Conservation (phyloP, 2,329 filamentous ascomycete species). For the Elsinoe batatas region DNA sequence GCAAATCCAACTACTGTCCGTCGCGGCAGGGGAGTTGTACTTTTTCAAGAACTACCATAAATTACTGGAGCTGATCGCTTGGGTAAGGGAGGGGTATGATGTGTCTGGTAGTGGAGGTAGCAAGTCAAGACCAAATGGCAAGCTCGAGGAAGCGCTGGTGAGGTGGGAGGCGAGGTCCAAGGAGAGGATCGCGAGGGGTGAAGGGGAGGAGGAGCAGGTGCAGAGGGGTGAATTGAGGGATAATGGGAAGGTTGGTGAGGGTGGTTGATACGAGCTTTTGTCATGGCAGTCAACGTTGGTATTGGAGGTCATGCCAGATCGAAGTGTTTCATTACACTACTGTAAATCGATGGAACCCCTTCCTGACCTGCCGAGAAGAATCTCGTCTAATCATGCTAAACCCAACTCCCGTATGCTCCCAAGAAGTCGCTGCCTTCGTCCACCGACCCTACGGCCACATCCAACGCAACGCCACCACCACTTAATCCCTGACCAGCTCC, state of each 20-base stretch:
- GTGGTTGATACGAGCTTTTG: no score
- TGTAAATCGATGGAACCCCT: no score
- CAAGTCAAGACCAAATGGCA: constrained; percentile 14
- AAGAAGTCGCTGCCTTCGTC: not conserved
- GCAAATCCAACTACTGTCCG: constrained; percentile 31
- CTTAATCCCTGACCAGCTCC: not conserved
- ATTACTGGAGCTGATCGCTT: constrained; percentile 20
- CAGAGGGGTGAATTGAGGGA: not conserved
- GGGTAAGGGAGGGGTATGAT: constrained; percentile 19
- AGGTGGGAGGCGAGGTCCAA: constrained; percentile 21
- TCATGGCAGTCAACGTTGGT: not conserved
- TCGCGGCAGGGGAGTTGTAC: constrained; percentile 50
- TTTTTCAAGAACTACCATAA: constrained; percentile 49
- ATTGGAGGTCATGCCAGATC: no score
- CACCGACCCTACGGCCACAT: not conserved
- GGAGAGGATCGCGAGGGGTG: not conserved
- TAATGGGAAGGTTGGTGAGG: no score
- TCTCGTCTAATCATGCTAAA: not conserved
- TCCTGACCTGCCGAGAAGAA: no score
- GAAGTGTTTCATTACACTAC: no score
- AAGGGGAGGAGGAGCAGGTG: not conserved
- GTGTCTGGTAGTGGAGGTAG: constrained; percentile 17
- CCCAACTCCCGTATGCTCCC: constrained; percentile 8
- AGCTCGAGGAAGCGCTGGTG: constrained; percentile 18
- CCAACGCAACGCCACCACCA: not conserved